Conservation (phyloP, 169 alveolate genomes). For the Plasmodium fragile region DNA sequence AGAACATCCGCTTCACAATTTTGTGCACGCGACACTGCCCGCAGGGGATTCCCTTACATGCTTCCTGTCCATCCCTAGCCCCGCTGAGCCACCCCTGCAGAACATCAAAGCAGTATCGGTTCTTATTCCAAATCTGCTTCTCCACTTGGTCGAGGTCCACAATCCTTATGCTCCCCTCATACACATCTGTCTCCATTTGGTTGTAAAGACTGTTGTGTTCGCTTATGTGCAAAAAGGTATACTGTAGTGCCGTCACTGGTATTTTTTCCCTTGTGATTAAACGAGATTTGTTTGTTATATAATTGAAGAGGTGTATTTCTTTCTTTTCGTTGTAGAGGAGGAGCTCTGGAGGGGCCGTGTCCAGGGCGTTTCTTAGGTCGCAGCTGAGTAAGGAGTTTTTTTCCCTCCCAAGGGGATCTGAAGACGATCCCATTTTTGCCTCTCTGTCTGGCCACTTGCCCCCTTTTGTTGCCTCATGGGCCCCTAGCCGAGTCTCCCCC, state of each 20-base stretch:
- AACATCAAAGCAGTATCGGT: conserved; percentile 42
- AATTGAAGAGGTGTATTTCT: conserved; percentile 55
- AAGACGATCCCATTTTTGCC: background rate
- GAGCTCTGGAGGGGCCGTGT: background rate
- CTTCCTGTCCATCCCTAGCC: background rate
- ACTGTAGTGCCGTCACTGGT: conserved; percentile 28
- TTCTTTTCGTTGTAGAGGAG: conserved; percentile 55
- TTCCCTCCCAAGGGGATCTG: background rate
- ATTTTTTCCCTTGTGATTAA: conserved; percentile 17
- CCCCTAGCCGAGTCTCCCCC: background rate
- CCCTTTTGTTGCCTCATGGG: background rate
- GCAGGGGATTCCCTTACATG: background rate
- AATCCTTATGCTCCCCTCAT: conserved; percentile 23
- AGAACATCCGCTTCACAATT: conserved; percentile 19
- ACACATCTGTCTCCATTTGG: conserved; percentile 19
- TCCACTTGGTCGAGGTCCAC: conserved; percentile 24
- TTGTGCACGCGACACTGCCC: background rate
- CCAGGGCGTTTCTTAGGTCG: background rate
- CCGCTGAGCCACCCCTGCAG: background rate
- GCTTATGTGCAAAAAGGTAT: conserved; percentile 43
- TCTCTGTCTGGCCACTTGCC: background rate
- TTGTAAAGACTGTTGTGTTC: conserved; percentile 60
- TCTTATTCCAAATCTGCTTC: conserved; percentile 15
- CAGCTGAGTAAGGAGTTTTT: background rate
- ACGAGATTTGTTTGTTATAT: conserved; percentile 21